phyloP scores from a whole-genome alignment of 495 filamentous ascomycete species.

The Neurospora hispaniola region DNA sequence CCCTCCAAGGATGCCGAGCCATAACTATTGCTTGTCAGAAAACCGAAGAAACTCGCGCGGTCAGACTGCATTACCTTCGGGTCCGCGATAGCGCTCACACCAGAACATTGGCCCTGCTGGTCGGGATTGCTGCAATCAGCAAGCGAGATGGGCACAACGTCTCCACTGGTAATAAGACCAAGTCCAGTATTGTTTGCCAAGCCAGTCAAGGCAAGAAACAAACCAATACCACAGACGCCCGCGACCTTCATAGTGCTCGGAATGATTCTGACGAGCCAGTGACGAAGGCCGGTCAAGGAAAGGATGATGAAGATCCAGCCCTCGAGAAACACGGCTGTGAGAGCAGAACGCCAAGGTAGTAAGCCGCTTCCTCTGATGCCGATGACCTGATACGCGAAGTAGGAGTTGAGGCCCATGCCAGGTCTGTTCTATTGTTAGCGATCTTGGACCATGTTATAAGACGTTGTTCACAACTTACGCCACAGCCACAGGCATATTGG shows the following conservation, averaged over 20 bases:
- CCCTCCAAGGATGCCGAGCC: conserved; percentile 71
- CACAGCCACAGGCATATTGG: conserved; percentile 43
- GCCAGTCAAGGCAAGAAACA: conserved; percentile 70
- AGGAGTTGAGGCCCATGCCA: conserved; percentile 73
- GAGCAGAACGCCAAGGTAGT: conserved; percentile 56
- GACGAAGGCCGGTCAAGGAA: conserved; percentile 66
- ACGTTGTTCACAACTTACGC: conserved; percentile 44
- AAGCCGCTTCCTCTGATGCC: conserved; percentile 57
- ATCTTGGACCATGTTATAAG: not conserved
- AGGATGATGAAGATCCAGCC: conserved; percentile 54
- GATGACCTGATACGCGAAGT: conserved; percentile 80
- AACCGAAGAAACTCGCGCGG: not conserved
- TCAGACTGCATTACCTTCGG: conserved; percentile 38
- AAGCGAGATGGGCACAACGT: conserved; percentile 53
- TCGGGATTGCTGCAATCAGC: conserved; percentile 51
- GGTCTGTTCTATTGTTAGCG: conserved; percentile 37
- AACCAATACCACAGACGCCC: conserved; percentile 68
- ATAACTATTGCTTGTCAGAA: conserved; percentile 39
- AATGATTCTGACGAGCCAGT: conserved; percentile 74
- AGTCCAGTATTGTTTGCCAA: conserved; percentile 68
- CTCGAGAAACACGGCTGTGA: conserved; percentile 78
- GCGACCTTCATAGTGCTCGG: conserved; percentile 72
- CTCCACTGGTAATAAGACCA: conserved; percentile 53
- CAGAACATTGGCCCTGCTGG: conserved; percentile 24
- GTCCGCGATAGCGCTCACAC: conserved; percentile 50